Percentiles rank a stretch among this genome's conserved stretches.
phyloP scores from a whole-genome alignment of 192 early-diverging fungal genomes.

The Linnemannia exigua region DNA sequence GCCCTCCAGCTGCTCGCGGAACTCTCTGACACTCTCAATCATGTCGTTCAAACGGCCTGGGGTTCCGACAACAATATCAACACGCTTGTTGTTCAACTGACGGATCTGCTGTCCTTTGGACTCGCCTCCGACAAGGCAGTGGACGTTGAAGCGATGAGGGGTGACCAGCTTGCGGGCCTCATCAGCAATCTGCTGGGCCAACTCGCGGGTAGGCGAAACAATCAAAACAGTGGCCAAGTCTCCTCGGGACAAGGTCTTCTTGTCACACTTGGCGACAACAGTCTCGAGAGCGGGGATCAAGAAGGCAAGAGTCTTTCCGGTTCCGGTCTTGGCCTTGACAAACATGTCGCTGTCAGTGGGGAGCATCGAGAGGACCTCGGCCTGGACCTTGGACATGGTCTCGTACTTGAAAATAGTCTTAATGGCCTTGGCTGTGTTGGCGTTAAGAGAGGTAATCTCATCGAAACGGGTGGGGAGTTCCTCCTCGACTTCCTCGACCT shows the following conservation, averaged over 20 bases:
- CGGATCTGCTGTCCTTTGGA: slow-evolving; percentile 67
- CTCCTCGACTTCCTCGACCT: slow-evolving; percentile 33
- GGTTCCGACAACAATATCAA: slow-evolving; percentile 95
- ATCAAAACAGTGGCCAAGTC: slow-evolving; percentile 77
- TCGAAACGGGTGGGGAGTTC: slow-evolving; percentile 70
- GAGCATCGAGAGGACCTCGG: slow-evolving; percentile 79
- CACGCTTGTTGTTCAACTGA: slow-evolving; percentile 61
- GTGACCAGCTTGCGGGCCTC: slow-evolving; percentile 78
- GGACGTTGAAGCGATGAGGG: slow-evolving; percentile 73
- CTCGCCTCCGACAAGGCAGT: slow-evolving; percentile 87
- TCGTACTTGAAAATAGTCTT: slow-evolving; percentile 78
- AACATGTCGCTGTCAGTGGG: slow-evolving; percentile 86
- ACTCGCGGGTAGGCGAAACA: slow-evolving; percentile 93
- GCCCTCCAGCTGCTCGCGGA: slow-evolving; percentile 60
- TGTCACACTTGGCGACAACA: slow-evolving; percentile 63
- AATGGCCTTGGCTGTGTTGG: slow-evolving; percentile 70
- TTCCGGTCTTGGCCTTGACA: slow-evolving; percentile 97
- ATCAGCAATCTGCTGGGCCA: slow-evolving; percentile 86
- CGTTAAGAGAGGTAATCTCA: slow-evolving; percentile 58
- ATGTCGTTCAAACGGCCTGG: slow-evolving; percentile 93
- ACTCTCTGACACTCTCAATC: slow-evolving; percentile 67
- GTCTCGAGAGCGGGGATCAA: slow-evolving; percentile 90
- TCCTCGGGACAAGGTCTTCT: slow-evolving; percentile 56
- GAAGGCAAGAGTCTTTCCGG: slow-evolving; percentile 98
- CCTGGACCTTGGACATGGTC: slow-evolving; percentile 88